Evolutionary conservation across 2,329 filamentous ascomycete genomes (phyloP), one percentile per base, ranked within the genome.

Genomic region (Westerdykella sp.): DNA sequence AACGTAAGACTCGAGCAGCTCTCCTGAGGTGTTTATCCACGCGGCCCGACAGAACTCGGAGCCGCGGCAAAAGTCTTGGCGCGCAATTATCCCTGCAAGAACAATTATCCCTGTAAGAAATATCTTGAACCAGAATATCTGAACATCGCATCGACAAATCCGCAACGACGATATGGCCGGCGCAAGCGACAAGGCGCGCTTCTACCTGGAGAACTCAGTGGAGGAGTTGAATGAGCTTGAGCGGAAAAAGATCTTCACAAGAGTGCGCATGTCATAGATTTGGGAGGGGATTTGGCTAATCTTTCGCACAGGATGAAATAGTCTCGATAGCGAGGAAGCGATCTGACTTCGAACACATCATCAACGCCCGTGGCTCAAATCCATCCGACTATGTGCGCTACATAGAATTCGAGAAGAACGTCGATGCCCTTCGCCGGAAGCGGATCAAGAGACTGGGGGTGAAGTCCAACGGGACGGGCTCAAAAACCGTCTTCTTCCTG

Each of bases 161-260:
- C 31, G 6, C 23, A 31, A 38, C 31, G 45, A 47, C 58, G 60
- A 40, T 46, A 95, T 95, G 88, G 80, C 89, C 1, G 84, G 81
- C 34, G 84, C 93, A 45, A 84, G 86, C 50, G 93, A 97, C 62
- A 97, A 96, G 70, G 93, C 91, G 43, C 87, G 91, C 45, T 97
- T 91, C 70, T 96, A 87, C 69, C 79, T 97, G 51, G 93, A 98
- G 73, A 85, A 91, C 55, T 85, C 86, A 2, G 87, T 96, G 35
- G 88, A 90, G 13, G 90, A 97, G 67, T 78, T 98, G 44, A 87
- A 89, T 50, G 89, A 95, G 59, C 94, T 88, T 67, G 86, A 95
- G 69, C 80, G 87, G 53, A 96, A 95, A 68, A 84, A 87, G 57
- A 85, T 98, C 55, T 98, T 98, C 71, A 80, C 78, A 48, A 83